Evolutionary conservation across 805 yeast species (phyloP).

Genomic region (Lachancea quebecensis): DNA sequence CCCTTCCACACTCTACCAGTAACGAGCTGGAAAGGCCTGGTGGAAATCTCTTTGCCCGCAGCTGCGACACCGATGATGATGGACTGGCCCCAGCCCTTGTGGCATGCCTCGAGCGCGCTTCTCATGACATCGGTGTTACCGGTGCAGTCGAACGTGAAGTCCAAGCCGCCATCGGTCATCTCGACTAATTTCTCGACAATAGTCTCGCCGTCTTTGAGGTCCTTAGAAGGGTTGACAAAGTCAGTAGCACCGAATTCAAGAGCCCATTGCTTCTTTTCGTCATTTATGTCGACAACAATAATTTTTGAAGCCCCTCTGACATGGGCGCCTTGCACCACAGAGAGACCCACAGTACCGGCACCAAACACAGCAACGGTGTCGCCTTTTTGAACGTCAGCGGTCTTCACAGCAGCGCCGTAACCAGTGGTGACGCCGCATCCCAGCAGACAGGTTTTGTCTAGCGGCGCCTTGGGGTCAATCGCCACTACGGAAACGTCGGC

Average conservation of each 20-base stretch:
- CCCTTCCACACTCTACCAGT: constrained; percentile 99
- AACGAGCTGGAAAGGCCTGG: constrained; percentile 97
- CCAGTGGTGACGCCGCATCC: constrained; percentile 99
- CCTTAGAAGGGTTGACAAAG: constrained; percentile 72
- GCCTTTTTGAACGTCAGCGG: constrained; percentile 80
- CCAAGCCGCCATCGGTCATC: constrained; percentile 95
- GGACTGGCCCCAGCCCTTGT: constrained; percentile 98
- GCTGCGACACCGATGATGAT: constrained; percentile 97
- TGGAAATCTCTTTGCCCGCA: constrained; percentile 92
- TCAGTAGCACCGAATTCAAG: constrained; percentile 90
- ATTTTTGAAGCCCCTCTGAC: constrained; percentile 73
- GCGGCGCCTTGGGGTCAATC: constrained; percentile 74
- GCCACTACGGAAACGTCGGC: constrained; percentile 97
- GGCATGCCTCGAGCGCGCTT: constrained; percentile 92
- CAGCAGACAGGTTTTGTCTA: constrained; percentile 81
- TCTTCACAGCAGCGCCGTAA: constrained; percentile 92
- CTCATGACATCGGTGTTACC: constrained; percentile 96
- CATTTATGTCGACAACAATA: constrained; percentile 83
- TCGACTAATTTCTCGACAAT: constrained; percentile 79
- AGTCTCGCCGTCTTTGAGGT: constrained; percentile 63
- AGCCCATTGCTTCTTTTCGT: constrained; percentile 80
- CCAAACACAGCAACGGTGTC: constrained; percentile 96
- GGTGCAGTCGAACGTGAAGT: constrained; percentile 94
- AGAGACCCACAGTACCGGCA: constrained; percentile 94
- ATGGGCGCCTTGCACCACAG: constrained; percentile 92